Conservation (phyloP, 2,329 filamentous ascomycete species). For the Periglandula ipomoeae region DNA sequence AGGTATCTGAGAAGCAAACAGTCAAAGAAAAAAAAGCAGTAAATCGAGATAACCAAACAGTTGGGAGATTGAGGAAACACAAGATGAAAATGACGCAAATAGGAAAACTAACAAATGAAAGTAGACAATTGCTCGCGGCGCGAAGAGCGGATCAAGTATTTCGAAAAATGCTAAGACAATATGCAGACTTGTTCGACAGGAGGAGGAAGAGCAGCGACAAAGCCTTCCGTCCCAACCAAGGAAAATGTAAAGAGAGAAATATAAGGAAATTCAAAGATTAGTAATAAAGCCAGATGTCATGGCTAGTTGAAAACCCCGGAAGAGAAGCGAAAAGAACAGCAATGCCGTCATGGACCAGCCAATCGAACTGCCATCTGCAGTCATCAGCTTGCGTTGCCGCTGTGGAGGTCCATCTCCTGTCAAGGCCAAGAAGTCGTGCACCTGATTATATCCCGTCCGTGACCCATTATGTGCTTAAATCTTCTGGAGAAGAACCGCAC, state of each 20-base stretch:
- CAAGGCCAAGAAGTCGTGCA: conserved; percentile 12
- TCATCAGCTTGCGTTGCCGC: conserved; percentile 33
- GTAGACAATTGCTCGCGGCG: background rate
- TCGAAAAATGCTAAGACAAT: background rate
- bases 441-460: conserved; percentile 16
- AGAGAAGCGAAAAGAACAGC: conserved; percentile 25
- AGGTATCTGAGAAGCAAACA: conserved; percentile 42
- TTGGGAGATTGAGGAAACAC: conserved; percentile 12
- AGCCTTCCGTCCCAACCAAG: no score
- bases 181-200: background rate
- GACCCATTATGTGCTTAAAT: conserved; percentile 16
- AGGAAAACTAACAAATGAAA: background rate
- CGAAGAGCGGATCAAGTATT: background rate
- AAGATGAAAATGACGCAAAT: conserved; percentile 3
- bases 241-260: conserved; percentile 1
- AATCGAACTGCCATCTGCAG: conserved; percentile 32
- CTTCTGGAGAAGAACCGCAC: conserved; percentile 18
- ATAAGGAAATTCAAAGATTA: conserved; percentile 24
- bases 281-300: conserved; percentile 29
- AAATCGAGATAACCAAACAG: conserved; percentile 13
- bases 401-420: conserved; percentile 20
- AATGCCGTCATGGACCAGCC: conserved; percentile 43
- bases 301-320: conserved; percentile 29
- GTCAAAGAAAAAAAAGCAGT: conserved; percentile 13
- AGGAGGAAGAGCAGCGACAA: conserved; percentile 5